A percentile compares a stretch with the other conserved stretches of the same genome.
Evolutionary conservation across 2,329 filamentous ascomycete species (phyloP).

Genomic region (Aspergillus fumigatiaffinis): DNA sequence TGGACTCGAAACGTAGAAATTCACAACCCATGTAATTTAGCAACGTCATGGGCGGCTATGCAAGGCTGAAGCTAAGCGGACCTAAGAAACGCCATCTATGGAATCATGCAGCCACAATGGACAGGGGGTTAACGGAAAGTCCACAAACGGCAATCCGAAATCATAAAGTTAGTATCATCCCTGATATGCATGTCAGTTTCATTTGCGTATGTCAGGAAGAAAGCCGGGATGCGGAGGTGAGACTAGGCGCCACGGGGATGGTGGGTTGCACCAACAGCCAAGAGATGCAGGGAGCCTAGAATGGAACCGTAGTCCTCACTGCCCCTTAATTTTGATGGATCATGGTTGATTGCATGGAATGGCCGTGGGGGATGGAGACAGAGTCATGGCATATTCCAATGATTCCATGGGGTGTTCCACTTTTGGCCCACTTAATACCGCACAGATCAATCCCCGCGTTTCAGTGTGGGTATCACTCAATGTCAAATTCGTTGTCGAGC

Average conservation of each 20-base stretch:
- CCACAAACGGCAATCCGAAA: constrained; percentile 10
- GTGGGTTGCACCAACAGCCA: neutral
- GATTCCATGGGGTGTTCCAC: neutral
- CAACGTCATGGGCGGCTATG: neutral
- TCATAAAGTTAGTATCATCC: neutral
- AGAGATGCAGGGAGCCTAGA: neutral
- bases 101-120: neutral
- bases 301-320: neutral
- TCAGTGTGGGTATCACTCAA: constrained; percentile 36
- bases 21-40: neutral
- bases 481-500: constrained; percentile 68
- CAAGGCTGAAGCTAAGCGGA: neutral
- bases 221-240: neutral
- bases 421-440: neutral
- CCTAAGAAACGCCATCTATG: neutral
- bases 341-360: neutral
- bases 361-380: neutral
- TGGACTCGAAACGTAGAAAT: neutral
- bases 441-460: neutral
- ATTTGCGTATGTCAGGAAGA: neutral
- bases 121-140: neutral
- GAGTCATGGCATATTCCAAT: neutral
- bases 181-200: neutral
- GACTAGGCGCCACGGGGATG: neutral
- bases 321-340: neutral